Evolutionary conservation across 495 filamentous ascomycete species (phyloP), one percentile per base, ranked within the genome.

Genomic region (Trichoderma erinaceum): DNA sequence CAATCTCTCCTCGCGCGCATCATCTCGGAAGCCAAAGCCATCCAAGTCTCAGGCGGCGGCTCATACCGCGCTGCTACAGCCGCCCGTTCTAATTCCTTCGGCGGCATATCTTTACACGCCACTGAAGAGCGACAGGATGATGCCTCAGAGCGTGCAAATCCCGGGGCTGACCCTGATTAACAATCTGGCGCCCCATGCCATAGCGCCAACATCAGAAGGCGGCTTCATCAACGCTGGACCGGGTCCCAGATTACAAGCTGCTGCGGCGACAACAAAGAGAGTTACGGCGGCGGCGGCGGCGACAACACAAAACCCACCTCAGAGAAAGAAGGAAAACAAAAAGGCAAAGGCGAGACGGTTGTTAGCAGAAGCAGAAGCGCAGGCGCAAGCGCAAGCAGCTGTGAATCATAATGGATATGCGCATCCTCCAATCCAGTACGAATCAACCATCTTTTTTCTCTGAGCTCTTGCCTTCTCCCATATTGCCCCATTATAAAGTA

Each of bases 151-250:
- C 27, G 27, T 61, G 1, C 56, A 61, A 18, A 61, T 61, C 8
- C 56, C 56, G 4, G 56, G 56, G 56, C 56, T 61, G 27, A 61
- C 56, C 25, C 56, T 61, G 27, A 23, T 61, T 15, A 61, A 61
- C 56, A 32, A 61, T 18, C 27, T 61, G 56, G 7, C 56, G 13
- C 56, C 56, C 13, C 56, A 61, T 61, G 56, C 56, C 11, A 61
- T 61, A 12, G 56, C 56, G 25, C 25, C 56, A 21, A 29, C 56
- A 10, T 32, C 56, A 5, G 56, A 61, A 12, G 56, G 56, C 56
- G 25, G 56, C 56, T 21, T 61, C 56, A 32, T 61, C 56, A 61
- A 10, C 27, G 23, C 56, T 7, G 44, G 15, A 0, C 0, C 56
- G 23, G 27, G 7, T 61, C 56, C 56, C 12, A 23, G 10, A 13